Evolutionary conservation across 2,329 filamentous ascomycete species (phyloP), one percentile per base, ranked within the genome.

Genomic region (Xylariales sp.): DNA sequence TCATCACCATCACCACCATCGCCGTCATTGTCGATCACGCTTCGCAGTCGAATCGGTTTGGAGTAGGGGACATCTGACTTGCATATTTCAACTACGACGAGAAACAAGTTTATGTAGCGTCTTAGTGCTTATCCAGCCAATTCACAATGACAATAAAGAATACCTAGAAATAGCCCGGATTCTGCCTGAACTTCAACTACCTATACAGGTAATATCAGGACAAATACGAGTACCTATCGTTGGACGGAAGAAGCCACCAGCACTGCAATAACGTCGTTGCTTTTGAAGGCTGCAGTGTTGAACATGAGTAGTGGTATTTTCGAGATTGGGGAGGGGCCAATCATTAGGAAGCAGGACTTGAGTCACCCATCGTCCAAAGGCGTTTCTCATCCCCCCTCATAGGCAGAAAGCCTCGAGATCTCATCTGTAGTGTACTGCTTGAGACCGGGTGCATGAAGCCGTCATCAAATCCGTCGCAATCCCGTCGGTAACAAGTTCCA

Each of bases 21-120:
- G 23, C 28, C 32, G 32, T 18, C 2, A 55, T 46, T 32, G 45
- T 60, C 45, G 46, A 68, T 65, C 57, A 52, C 32, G 36, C 18
- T 50, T 39, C 64, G 46, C 61, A 52, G 45, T n/a, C 50, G 23
- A 41, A 34, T 61, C 30, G 53, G 53, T 41, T 62, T 52, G 39
- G 56, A 36, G n/a, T 18, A 36, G 41, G 57, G 55, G 30, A 36
- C 16, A 61, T 67, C 64, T 69, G 60, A 67, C 67, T 28, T 58
- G 64, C 67, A 69, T 67, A 45, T 45, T 39, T 41, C 41, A 49
- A 28, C 55, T 23, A 63, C 63, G 36, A 18, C 39, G 10, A 54
- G 36, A 62, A 61, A 41, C 46, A 52, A 56, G 46, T 58, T 41
- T 58, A 5, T 23, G 16, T 28, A 32, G 34, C 23, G 56, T 50